Conservation (phyloP, 345 rosid species). For the Lepidium didymum region DNA sequence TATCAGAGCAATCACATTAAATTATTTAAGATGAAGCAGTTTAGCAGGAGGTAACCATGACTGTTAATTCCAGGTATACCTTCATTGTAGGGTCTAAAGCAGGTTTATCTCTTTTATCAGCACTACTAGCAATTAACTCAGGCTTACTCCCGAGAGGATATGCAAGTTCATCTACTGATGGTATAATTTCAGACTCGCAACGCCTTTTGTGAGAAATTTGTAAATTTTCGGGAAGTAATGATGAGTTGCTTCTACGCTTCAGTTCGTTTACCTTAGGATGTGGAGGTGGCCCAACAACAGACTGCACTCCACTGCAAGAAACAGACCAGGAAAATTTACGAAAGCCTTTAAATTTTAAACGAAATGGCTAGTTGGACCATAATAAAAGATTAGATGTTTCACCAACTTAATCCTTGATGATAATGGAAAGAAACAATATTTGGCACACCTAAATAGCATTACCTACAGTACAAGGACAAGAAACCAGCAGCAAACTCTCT, state of each 20-base stretch:
- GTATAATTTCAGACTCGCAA: constrained; percentile 25
- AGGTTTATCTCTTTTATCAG: constrained; percentile 28
- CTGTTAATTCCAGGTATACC: constrained; percentile 32
- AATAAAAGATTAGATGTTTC: not conserved
- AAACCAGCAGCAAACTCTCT: constrained; percentile 69
- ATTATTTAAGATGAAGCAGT: constrained; percentile 7
- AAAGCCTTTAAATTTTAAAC: not conserved
- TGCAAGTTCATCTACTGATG: constrained; percentile 23
- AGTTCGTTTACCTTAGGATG: constrained; percentile 35
- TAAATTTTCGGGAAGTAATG: constrained; percentile 32
- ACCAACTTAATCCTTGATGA: not conserved
- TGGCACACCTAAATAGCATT: not conserved
- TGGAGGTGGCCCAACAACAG: constrained; percentile 41
- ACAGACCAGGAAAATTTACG: constrained; percentile 6
- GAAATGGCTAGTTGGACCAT: not conserved
- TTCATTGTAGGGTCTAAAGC: constrained; percentile 26
- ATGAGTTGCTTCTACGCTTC: constrained; percentile 52
- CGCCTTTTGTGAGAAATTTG: constrained; percentile 46
- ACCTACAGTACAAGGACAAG: constrained; percentile 93
- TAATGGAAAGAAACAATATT: not conserved
- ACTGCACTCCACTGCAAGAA: constrained; percentile 52
- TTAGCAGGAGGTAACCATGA: not conserved
- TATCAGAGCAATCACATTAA: not conserved
- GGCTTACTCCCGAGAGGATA: constrained; percentile 32
- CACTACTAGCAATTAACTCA: constrained; percentile 30